These are phyloP conservation scores for Claviceps sp. DNA, from an alignment of 2,329 filamentous ascomycete species.

Conservation along the genomic window DNA sequence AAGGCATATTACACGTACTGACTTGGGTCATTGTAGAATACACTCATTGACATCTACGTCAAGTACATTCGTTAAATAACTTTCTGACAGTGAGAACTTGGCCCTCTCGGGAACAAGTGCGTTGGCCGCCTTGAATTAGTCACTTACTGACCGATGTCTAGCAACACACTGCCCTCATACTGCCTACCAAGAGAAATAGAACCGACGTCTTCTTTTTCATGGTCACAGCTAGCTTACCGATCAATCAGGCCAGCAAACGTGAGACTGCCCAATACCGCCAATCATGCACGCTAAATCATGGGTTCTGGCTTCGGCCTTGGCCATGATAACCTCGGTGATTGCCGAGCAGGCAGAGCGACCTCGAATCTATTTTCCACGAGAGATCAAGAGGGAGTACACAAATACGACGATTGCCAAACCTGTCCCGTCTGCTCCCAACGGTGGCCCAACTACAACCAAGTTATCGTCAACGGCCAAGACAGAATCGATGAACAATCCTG, in stretches of 20 bases:
- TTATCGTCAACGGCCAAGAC: slow-evolving; percentile 9
- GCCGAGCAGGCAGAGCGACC: slow-evolving; percentile 30
- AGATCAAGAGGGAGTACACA: slow-evolving; percentile 37
- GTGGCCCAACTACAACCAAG: slow-evolving; percentile 9
- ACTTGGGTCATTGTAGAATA: slow-evolving; percentile 15
- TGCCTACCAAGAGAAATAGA: neutral
- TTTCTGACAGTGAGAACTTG: slow-evolving; percentile 30
- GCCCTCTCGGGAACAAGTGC: neutral
- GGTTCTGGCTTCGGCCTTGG: slow-evolving; percentile 35
- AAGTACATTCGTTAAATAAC: slow-evolving; percentile 44
- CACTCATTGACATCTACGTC: slow-evolving; percentile 41
- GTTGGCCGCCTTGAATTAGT: neutral
- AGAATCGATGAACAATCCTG: slow-evolving; percentile 11
- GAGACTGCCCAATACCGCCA: neutral
- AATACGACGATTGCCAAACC: slow-evolving; percentile 28
- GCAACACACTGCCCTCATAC: neutral
- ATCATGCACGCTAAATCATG: slow-evolving; percentile 37
- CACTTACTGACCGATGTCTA: neutral
- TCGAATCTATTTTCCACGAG: slow-evolving; percentile 43
- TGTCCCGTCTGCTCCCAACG: slow-evolving; percentile 8
- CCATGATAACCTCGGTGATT: slow-evolving; percentile 32
- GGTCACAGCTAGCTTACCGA: neutral
- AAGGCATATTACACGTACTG: slow-evolving; percentile 1
- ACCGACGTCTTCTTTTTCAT: neutral
- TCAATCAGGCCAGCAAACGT: neutral